Evolutionary conservation across 768 basidiomycete genomes (phyloP), one percentile per base, ranked within the genome.

Genomic region (Pleurotus djamor): DNA sequence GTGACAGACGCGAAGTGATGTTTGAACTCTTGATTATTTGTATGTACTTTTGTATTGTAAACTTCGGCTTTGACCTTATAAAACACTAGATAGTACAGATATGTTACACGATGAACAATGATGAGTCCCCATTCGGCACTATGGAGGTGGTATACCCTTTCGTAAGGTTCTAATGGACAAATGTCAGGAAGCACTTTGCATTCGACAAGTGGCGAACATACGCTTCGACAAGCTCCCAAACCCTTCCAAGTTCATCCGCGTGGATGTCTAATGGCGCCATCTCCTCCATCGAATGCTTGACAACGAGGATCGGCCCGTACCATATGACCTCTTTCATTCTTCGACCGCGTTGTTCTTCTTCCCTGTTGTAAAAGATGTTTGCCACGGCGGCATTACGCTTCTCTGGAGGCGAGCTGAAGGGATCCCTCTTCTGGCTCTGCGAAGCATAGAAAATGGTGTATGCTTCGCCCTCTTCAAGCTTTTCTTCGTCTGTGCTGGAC

Each of bases 351-450:
- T 32, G 38, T 32, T 41, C 52, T 28, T 55, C 21, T 28, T 28
- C 21, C 21, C 3, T 41, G 13, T 55, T 14, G 28, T 55, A 55
- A 5, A 55, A 33, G 16, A 55, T 55, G 14, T 55, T 55, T 16
- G 54, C 54, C 12, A 55, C 16, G n/a, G 54, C 54, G n/a, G 54
- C 54, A 28, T 55, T 55, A 2, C 41, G 54, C 12, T 55, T 38
- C 41, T 55, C 54, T 17, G 28, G 28, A 9, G 28, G 54, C 10
- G 41, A 32, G 54, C 54, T 38, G 14, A 55, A 55, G 9, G 54
- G 2, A 32, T 55, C 54, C 17, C 37, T 41, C 54, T 55, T 55
- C 54, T 55, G 54, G 17, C 21, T 55, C 54, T 55, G 54, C 16
- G 54, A n/a, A 55, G 54, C 54, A 7, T 41, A 55, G 32, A 37